Conservation (phyloP, 176 grass and related monocot species). For the Elaeis guineensis region DNA sequence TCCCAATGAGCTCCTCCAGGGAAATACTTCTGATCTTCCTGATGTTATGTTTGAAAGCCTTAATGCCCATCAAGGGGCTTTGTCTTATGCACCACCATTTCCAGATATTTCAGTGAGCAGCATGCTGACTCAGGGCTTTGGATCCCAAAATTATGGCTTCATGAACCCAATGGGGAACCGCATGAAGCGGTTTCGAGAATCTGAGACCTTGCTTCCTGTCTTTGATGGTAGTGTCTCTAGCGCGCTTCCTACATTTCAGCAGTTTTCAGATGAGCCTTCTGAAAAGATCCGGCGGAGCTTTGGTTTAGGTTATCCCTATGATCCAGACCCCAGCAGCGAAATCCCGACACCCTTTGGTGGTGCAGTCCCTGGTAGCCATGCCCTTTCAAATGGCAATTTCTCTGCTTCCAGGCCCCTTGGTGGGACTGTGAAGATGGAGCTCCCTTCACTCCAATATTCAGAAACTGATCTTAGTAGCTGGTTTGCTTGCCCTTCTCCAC, state of each 20-base stretch:
- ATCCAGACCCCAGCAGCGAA: slow-evolving; percentile 47
- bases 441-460: slow-evolving; percentile 99
- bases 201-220: slow-evolving; percentile 36
- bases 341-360: slow-evolving; percentile 38
- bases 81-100: slow-evolving; percentile 44
- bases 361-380: slow-evolving; percentile 57
- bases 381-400: slow-evolving; percentile 82
- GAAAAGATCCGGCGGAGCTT: slow-evolving; percentile 46
- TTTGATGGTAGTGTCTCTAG: slow-evolving; percentile 41
- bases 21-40: slow-evolving; percentile 39
- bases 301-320: slow-evolving; percentile 44
- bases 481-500: slow-evolving; percentile 45
- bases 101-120: slow-evolving; percentile 51
- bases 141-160: slow-evolving; percentile 40
- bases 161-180: slow-evolving; percentile 41
- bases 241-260: slow-evolving; percentile 39
- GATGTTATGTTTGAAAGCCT: slow-evolving; percentile 55
- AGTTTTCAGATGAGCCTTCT: slow-evolving; percentile 43
- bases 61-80: slow-evolving; percentile 35
- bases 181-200: slow-evolving; percentile 42
- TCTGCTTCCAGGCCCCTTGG: slow-evolving; percentile 71
- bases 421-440: slow-evolving; percentile 88
- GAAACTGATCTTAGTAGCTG: slow-evolving; percentile 68
- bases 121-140: slow-evolving; percentile 40
- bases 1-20: slow-evolving; percentile 41